Base-by-base conservation (phyloP, 371 early-diverging fungal genomes). In the Mortierella sp. region DNA sequence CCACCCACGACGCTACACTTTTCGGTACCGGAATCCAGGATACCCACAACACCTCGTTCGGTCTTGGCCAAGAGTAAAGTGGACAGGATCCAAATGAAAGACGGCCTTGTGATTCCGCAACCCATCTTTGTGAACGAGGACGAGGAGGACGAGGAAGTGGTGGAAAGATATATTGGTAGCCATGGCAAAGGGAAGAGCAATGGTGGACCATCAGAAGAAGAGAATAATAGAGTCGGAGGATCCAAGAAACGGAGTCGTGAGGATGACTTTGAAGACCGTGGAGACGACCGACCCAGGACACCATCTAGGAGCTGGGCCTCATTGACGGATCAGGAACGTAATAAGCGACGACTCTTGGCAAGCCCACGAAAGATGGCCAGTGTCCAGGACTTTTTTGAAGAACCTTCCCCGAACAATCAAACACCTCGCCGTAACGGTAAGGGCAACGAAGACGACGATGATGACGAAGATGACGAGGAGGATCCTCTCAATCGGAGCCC, bases 351-450 rank as follows among this genome's bases (percentile, higher is more conserved):
- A 24, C 46, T 74, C 27, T 25, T 68, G 25, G 54, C 54, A 44
- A 68, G 69, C 45, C 76, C 76, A 2, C 68, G 76, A 17, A 74
- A 74, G 47, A 68, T 68, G 60, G 63, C 69, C 7, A 74, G 64
- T 24, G 65, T 68, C 13, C 63, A 64, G 13, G 68, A 63, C 21
- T 64, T 74, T 53, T 67, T 74, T 28, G 62, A 57, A 21, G 45
- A 60, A 7, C n/a, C 57, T 2, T 43, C 55, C 3, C 27, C 12
- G 25, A 22, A 8, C 43, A 27, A 9, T 37, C 25, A 25, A 40
- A 46, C 44, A 14, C 22, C 8, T 22, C 17, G n/a, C n/a, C 9
- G 19, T 19, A 19, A 43, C 45, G 31, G 31, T 19, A 22, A 2
- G 2, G 25, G 2, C n/a, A 19, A 17, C 24, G 21, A 29, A 48